Percentiles rank a stretch among this genome's conserved stretches.
These are phyloP conservation scores for Coniochaeta prunicola DNA, from an alignment of 2,329 filamentous ascomycete species.

Conservation along the genomic window DNA sequence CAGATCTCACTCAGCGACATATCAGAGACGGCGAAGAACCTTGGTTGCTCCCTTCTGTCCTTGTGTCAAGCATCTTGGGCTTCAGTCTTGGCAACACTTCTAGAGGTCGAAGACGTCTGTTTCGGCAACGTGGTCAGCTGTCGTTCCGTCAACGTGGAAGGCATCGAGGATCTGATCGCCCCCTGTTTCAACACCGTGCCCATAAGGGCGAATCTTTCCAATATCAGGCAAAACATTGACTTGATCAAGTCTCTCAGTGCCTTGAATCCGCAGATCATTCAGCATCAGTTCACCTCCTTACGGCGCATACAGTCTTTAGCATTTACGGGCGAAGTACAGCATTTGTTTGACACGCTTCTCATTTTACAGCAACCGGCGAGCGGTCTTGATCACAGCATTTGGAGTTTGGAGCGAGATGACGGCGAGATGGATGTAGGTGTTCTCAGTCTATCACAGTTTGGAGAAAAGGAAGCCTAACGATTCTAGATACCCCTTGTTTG, in stretches of 20 bases:
- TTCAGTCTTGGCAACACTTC: constrained; percentile 49
- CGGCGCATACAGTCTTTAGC: constrained; percentile 57
- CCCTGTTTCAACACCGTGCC: constrained; percentile 92
- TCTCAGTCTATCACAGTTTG: not conserved
- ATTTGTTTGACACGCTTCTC: constrained; percentile 72
- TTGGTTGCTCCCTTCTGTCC: constrained; percentile 57
- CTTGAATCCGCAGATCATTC: constrained; percentile 53
- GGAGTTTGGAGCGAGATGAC: constrained; percentile 48
- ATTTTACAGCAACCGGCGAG: constrained; percentile 64
- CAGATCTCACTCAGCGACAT: constrained; percentile 34
- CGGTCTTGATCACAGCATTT: constrained; percentile 46
- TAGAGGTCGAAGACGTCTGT: constrained; percentile 59
- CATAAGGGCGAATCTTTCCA: constrained; percentile 49
- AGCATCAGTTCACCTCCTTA: constrained; percentile 68
- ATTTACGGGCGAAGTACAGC: constrained; percentile 33
- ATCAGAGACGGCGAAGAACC: constrained; percentile 38
- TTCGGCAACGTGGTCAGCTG: constrained; percentile 86
- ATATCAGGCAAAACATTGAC: constrained; percentile 41
- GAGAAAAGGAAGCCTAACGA: not conserved
- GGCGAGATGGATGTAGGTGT: constrained; percentile 59
- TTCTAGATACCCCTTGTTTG: constrained; percentile 63
- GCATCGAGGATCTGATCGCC: constrained; percentile 66
- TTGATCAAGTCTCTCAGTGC: constrained; percentile 54
- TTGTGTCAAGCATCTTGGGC: constrained; percentile 69
- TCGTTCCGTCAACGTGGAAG: constrained; percentile 57